Conservation (phyloP, 208 protist genomes). For the Phytomonas francai region DNA sequence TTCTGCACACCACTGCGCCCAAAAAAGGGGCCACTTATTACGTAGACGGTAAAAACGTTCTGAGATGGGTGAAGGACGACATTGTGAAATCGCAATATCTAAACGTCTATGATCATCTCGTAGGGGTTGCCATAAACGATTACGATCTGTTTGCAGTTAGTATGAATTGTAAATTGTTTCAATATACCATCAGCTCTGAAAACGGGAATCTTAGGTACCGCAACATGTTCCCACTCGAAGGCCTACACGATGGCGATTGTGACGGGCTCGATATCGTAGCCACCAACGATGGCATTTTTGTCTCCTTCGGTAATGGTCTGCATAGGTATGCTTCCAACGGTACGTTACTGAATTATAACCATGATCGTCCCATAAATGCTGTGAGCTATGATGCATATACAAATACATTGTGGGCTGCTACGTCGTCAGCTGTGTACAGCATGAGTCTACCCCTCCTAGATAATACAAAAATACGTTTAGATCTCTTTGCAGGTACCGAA, state of each 20-base stretch:
- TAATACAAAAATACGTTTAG: constrained; percentile 11
- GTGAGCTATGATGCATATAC: not conserved
- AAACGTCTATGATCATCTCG: not conserved
- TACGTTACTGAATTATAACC: not conserved
- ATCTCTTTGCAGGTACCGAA: constrained; percentile 20
- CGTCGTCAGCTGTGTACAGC: constrained; percentile 15
- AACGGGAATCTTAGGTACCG: not conserved
- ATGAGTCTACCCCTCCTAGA: constrained; percentile 9
- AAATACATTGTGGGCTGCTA: constrained; percentile 10
- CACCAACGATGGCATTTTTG: constrained; percentile 16
- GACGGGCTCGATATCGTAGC: constrained; percentile 12
- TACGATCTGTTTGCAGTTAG: not conserved
- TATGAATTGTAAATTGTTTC: not conserved
- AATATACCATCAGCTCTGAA: not conserved
- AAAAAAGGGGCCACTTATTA: not conserved
- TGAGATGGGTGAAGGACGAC: not conserved
- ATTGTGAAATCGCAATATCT: not conserved
- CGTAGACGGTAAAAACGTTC: not conserved
- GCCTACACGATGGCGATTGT: not conserved
- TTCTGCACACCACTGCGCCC: not conserved
- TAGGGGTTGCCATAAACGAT: not conserved
- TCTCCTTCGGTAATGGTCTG: constrained; percentile 12
- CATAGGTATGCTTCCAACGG: constrained; percentile 15
- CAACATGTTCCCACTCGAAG: not conserved
- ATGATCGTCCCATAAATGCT: not conserved